Evolutionary conservation across 768 basidiomycete species (phyloP), one percentile per base, ranked within the genome.

Genomic region (Mycena venus): DNA sequence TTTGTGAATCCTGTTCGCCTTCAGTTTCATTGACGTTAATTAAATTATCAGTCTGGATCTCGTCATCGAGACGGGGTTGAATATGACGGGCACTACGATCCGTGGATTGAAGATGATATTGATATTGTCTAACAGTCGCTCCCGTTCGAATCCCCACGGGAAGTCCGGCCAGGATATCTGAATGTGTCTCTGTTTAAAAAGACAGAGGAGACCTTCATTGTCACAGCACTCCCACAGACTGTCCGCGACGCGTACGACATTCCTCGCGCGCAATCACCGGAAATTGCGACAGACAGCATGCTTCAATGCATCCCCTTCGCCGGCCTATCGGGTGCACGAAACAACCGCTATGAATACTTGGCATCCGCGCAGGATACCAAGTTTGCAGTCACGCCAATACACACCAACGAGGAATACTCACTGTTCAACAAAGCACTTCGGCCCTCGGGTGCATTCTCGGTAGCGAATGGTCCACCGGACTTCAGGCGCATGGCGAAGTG

Each of bases 71-170:
- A 60, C 1, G 68, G 68, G 0, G 42, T 68, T 0, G 68, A 12
- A 12, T 68, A 60, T n/a, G 42, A 68, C 12, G 68, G 68, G 1
- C 68, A 68, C 21, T 68, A 59, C 21, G 58, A 68, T 42, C 68
- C 58, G 0, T 67, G 66, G 66, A 55, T 67, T 5, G 66, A 67
- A n/a, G 67, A 68, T 27, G 44, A 60, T 17, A 68, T 70, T 10
- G 68, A 70, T 19, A 53, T 62, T n/a, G 27, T 25, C 10, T 70
- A 27, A 15, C 44, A 62, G 17, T 70, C 68, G 1, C 47, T 70
- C 3, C 68, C 68, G 2, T 70, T 70, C 29, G 29, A 51, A 19
- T 9, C 32, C 2, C 68, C 68, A 0, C 59, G 47, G 9, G 9
- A 32, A 51, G 38, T 47, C 2, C 68, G 49, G 31, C 68, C 68